Evolutionary conservation across 2,329 filamentous ascomycete species (phyloP), one percentile per base, ranked within the genome.

Genomic region (Cladosporium phlei): DNA sequence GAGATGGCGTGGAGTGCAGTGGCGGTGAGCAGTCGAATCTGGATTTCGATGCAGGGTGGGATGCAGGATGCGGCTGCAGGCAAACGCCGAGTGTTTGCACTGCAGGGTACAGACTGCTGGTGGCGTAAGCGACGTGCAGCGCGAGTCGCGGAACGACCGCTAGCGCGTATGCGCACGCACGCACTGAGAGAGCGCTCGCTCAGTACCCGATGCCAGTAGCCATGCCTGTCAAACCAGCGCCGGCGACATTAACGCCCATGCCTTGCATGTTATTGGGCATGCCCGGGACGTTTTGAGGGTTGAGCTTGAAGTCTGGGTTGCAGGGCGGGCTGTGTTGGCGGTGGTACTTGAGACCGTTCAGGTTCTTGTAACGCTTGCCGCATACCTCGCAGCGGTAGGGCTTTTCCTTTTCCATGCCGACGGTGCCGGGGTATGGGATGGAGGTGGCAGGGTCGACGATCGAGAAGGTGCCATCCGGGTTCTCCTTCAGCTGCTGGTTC

Each of bases 381-480:
- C 93, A 98, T 9, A 89, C 85, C 55, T 97, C 90, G 67, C 93
- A 98, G 63, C 90, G 90, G 66, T 97, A 97, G 2, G 93, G 93
- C 73, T 98, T 98, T 73, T 97, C 91, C 67, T 97, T 98, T 71
- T 98, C 93, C 93, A 98, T 98, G n/a, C 93, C 93, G 27, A 95
- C 75, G 1, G 93, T 97, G 24, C 93, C 93, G 0, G 93, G 93
- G 55, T 97, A 98, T 0, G 93, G 93, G 1, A 88, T 80, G 21
- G 87, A 93, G 0, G 93, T 97, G 62, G 95, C 87, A 0, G 93
- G 93, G 59, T 98, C 95, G 42, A 98, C 91, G 56, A 98, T 98
- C 0, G 91, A 97, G 65, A 95, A 97, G 2, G 93, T 96, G 42
- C 93, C 93, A 61, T 98, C 93, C 12, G 87, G 86, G 59, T 98